Evolutionary conservation across 2,329 filamentous ascomycete species (phyloP).

Genomic region (Dothideomycetidae sp.): DNA sequence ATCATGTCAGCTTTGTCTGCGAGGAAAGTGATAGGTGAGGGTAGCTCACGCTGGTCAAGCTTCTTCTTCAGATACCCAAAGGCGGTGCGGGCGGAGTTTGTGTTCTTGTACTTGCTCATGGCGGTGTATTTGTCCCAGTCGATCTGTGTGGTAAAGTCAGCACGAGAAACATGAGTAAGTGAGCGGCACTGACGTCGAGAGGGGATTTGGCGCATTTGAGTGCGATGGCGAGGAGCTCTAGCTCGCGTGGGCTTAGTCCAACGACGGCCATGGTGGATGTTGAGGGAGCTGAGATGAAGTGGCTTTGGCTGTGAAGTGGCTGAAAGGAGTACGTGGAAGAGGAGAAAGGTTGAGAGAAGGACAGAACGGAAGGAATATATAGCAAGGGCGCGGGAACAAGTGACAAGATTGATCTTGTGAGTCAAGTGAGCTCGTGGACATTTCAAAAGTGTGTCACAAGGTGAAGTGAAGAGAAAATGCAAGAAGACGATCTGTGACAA

Average conservation of each 20-base stretch:
- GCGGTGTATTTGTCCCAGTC: conserved; percentile 14
- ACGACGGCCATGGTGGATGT: not conserved
- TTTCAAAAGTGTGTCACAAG: too few relatives aligned
- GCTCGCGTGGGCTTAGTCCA: not conserved
- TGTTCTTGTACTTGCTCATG: conserved; percentile 14
- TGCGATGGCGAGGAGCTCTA: not conserved
- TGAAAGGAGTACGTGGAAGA: not conserved
- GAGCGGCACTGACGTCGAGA: not conserved
- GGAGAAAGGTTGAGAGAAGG: not conserved
- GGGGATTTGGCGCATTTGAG: not conserved
- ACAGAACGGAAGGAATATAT: too few relatives aligned
- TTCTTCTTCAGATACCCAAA: conserved; percentile 53
- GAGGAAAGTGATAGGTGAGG: too few relatives aligned
- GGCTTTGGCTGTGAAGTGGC: not conserved
- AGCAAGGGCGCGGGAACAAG: too few relatives aligned
- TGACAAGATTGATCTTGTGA: too few relatives aligned
- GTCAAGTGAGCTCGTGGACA: too few relatives aligned
- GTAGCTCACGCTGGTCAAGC: conserved; percentile 39
- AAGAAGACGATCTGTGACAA: too few relatives aligned
- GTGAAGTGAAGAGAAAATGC: too few relatives aligned
- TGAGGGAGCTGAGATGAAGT: not conserved
- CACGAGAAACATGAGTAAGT: not conserved
- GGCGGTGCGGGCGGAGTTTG: conserved; percentile 13
- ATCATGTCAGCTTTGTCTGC: too few relatives aligned
- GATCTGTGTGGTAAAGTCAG: conserved; percentile 10